Evolutionary conservation across 441 rosid species (phyloP).

Genomic region (Kokia cookei): DNA sequence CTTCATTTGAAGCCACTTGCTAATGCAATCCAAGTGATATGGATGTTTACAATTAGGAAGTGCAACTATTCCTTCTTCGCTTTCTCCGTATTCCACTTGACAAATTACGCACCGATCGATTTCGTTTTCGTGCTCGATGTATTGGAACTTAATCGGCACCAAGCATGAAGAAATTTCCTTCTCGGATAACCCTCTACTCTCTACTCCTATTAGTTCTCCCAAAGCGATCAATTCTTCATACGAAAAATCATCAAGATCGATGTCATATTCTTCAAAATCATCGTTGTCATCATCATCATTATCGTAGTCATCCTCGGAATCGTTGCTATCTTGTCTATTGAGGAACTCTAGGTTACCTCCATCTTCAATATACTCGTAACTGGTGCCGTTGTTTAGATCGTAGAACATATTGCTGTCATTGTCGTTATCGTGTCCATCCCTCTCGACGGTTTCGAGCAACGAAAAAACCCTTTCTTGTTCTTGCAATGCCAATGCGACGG

Average conservation of each 20-base stretch:
- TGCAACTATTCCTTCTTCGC: conserved; percentile 44
- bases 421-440: background rate
- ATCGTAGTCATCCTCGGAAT: conserved; percentile 18
- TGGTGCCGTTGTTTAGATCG: conserved; percentile 11
- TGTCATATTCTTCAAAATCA: conserved; percentile 61
- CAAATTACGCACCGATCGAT: conserved; percentile 71
- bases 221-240: conserved; percentile 68
- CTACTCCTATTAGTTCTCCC: conserved; percentile 67
- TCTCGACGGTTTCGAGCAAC: conserved; percentile 28
- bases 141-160: conserved; percentile 11
- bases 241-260: conserved; percentile 62
- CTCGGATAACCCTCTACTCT: conserved; percentile 42
- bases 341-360: conserved; percentile 26
- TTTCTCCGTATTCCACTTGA: conserved; percentile 66
- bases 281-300: conserved; percentile 10
- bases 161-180: conserved; percentile 41
- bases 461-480: conserved; percentile 26
- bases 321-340: conserved; percentile 41
- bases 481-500: conserved; percentile 40
- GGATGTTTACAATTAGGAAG: conserved; percentile 54
- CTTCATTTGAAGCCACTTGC: conserved; percentile 63
- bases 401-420: conserved; percentile 19
- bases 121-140: conserved; percentile 18
- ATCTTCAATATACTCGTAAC: conserved; percentile 30
- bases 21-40: conserved; percentile 61